phyloP scores from a whole-genome alignment of 768 basidiomycete genomes.

The Lepiota brunneoincarnata region DNA sequence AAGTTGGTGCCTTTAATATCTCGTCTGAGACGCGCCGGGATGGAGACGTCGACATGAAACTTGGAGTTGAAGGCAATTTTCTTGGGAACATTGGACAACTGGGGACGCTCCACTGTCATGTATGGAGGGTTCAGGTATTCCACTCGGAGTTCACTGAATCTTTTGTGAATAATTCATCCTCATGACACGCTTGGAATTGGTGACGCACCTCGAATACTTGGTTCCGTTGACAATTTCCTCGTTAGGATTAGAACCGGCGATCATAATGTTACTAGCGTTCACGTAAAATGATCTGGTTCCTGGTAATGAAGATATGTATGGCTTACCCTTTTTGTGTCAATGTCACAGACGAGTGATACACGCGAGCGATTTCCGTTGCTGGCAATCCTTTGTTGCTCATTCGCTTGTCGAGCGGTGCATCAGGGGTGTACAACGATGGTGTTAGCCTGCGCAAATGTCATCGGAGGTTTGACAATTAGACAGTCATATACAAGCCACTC shows the following conservation, averaged over 20 bases:
- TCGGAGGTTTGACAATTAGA: neutral
- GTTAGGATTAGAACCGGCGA: slow-evolving; percentile 49
- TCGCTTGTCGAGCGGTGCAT: slow-evolving; percentile 36
- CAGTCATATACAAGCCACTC: neutral
- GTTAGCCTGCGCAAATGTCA: slow-evolving; percentile 20
- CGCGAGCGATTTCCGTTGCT: slow-evolving; percentile 40
- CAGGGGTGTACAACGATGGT: slow-evolving; percentile 49
- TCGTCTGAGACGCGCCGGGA: slow-evolving; percentile 28
- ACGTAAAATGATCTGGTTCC: slow-evolving; percentile 12
- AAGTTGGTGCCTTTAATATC: slow-evolving; percentile 33
- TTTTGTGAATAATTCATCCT: neutral
- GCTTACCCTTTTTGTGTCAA: slow-evolving; percentile 56
- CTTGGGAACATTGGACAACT: slow-evolving; percentile 29
- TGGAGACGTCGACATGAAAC: slow-evolving; percentile 30
- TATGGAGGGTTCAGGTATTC: slow-evolving; percentile 41
- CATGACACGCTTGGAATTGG: too few species aligned
- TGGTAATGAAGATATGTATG: neutral
- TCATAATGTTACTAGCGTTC: slow-evolving; percentile 22
- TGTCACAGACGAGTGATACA: slow-evolving; percentile 63
- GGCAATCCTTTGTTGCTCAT: slow-evolving; percentile 46
- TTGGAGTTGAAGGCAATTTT: slow-evolving; percentile 33
- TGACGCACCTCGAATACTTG: slow-evolving; percentile 21
- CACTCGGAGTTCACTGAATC: too few species aligned
- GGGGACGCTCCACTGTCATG: slow-evolving; percentile 34
- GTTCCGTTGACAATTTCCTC: slow-evolving; percentile 23